Base-by-base conservation (phyloP, 441 rosid genomes). In the Monsonia emarginata region DNA sequence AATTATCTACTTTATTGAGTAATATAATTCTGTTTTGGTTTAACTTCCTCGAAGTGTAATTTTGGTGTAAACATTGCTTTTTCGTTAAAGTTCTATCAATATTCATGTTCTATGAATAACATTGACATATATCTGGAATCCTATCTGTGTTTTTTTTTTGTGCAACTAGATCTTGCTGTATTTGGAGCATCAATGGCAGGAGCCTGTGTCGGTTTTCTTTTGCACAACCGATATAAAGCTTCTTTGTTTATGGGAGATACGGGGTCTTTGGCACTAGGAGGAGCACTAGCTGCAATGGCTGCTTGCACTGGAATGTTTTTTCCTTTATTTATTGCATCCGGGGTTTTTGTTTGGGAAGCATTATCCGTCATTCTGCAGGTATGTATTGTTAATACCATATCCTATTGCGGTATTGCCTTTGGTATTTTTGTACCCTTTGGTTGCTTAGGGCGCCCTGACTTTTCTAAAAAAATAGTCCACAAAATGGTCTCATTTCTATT, bases 161-260 rank as follows among this genome's bases (percentile, higher is more conserved):
- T 64, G 13, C 73, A 71, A 30, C n/a, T 79, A 93, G 98, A 87
- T 68, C 86, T 93, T 46, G 83, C 92, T 54, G 59, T 90, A 79
- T 93, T 93, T 70, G 98, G 97, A 77, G 83, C 95, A 66, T 84
- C 97, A 4, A 90, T 93, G 98, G 97, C 96, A 2, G 98, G 96
- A 77, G 92, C 95, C 60, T 88, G 96, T 80, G 80, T 87, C 65
- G 96, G 98, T 60, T 93, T 93, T 76, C 87, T 90, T 71, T 72
- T 88, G 74, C 97, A 90, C 78, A 90, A 90, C 38, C 82, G 89
- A 46, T 85, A 90, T 78, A 87, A 78, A 74, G 95, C 97, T 70
- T 86, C 96, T 6, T 79, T 93, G 28, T 81, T 81, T 13, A 88
- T 93, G 95, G 98, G 97, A 59, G 81, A 82, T 48, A 85, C 89